Conservation (phyloP, 371 early-diverging fungal species). For the Saksenaea vasiformis region DNA sequence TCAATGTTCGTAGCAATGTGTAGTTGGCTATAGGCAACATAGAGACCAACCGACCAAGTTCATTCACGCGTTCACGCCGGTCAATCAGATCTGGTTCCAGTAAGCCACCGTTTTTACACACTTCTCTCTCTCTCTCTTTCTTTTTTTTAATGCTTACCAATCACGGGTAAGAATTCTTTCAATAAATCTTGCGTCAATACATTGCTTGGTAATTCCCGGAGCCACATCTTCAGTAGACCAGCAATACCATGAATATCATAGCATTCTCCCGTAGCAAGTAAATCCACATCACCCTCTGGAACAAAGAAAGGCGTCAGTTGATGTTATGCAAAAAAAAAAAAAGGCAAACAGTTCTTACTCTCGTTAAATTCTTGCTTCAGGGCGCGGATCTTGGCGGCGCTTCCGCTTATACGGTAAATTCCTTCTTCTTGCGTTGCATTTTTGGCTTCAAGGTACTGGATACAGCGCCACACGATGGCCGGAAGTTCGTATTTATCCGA, state of each 20-base stretch:
- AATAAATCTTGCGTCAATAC: constrained; percentile 81
- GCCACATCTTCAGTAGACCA: constrained; percentile 88
- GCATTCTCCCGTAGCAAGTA: constrained; percentile 52
- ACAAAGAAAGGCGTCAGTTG: background rate
- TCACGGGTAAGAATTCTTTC: constrained; percentile 74
- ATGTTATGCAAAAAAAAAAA: background rate
- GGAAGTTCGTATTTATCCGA: constrained; percentile 83
- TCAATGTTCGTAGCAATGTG: constrained; percentile 54
- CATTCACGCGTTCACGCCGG: constrained; percentile 52
- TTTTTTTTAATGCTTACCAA: constrained; percentile 50
- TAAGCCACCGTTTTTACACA: too few species aligned
- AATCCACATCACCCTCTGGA: constrained; percentile 39
- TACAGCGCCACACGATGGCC: constrained; percentile 90
- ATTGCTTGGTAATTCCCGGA: constrained; percentile 87
- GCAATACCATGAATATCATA: constrained; percentile 92
- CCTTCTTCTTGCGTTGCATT: constrained; percentile 90
- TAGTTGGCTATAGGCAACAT: constrained; percentile 61
- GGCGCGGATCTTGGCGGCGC: constrained; percentile 63
- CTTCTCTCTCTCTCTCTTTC: background rate
- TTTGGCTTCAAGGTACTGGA: constrained; percentile 91
- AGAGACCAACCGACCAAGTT: constrained; percentile 53
- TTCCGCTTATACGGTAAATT: constrained; percentile 91
- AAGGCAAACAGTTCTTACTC: constrained; percentile 25
- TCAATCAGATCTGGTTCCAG: constrained; percentile 48
- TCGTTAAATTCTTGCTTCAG: constrained; percentile 83